Base-by-base conservation (phyloP, 2,329 filamentous ascomycete species). In the Fusarium verticillioides region DNA sequence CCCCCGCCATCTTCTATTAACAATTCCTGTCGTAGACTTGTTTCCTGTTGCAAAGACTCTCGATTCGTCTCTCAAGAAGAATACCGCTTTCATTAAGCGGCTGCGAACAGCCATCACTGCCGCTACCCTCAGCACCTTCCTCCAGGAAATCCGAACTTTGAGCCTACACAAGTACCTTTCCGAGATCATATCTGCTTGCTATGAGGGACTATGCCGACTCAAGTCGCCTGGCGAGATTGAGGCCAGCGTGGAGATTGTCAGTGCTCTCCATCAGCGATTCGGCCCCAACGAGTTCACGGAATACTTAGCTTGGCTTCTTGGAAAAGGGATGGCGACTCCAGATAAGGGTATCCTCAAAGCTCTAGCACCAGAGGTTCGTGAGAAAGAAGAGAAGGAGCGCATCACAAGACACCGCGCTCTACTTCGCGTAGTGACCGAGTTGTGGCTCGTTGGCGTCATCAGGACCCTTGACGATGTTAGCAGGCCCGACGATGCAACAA, bases 21-120 rank as follows among this genome's bases (percentile, higher is more conserved):
- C 69, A 78, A 43, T 76, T 71, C 44, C 36, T 34, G 50, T 37
- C 23, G 30, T 63, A 97, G 95, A 94, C 85, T 85, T 97, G 71
- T 94, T 97, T 79, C 84, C 90, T 60, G 91, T 96, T 76, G 91
- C 90, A 82, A 89, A 89, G 79, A 93, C 93, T 36, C 92, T 98
- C 79, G 96, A 98, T 83, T 97, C 96, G 59, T 96, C 95, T 58
- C 88, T 98, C 82, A 98, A 97, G 85, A 98, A 98, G 87, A 98
- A 98, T 79, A 98, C 96, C 8, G 95, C 95, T 75, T 98, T 98
- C 82, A 98, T 98, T 81, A 98, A 97, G 84, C 94, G 96, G 79
- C 88, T 98, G 63, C 94, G 96, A 77, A 98, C 96, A 66, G 94
- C 94, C 68, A 92, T 98, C 72, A 95, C 93, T 72, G 85, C 94